Percentiles rank a stretch among this genome's conserved stretches.
Conservation (phyloP, 306 rosid species). For the Cucumis melo region DNA sequence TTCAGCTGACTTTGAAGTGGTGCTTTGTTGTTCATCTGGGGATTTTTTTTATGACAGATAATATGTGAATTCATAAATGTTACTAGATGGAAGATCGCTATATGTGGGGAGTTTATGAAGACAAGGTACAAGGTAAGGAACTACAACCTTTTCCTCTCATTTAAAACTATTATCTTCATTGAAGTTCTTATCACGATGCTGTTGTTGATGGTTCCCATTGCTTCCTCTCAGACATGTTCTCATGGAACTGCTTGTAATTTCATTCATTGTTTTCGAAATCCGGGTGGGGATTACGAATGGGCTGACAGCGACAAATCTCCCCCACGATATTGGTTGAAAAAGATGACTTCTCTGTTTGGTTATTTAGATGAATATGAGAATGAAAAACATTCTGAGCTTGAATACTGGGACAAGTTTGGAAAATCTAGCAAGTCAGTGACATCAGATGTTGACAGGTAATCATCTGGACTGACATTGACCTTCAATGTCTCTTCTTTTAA, state of each 20-base stretch:
- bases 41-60: conserved; percentile 40
- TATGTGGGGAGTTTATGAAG: conserved; percentile 95
- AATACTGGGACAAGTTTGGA: conserved; percentile 14
- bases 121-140: conserved; percentile 60
- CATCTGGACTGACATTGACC: neutral
- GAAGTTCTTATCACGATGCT: neutral
- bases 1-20: neutral
- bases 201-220: conserved; percentile 8
- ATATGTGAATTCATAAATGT: conserved; percentile 63
- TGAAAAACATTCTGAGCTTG: conserved; percentile 23
- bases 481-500: neutral
- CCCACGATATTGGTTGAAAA: conserved; percentile 65
- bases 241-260: conserved; percentile 89
- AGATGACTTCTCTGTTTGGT: conserved; percentile 75
- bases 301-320: conserved; percentile 82
- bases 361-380: conserved; percentile 30
- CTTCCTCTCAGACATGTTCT: conserved; percentile 62
- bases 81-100: conserved; percentile 91
- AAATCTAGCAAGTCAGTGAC: conserved; percentile 18
- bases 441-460: conserved; percentile 43
- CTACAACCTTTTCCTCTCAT: conserved; percentile 8
- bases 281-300: conserved; percentile 96
- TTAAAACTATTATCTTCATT: conserved; percentile 9
- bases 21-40: neutral
- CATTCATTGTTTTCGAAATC: conserved; percentile 88